Percentiles rank a stretch among this genome's conserved stretches.
phyloP scores from a whole-genome alignment of 2,329 filamentous ascomycete species.

The Diaporthe ampelina region DNA sequence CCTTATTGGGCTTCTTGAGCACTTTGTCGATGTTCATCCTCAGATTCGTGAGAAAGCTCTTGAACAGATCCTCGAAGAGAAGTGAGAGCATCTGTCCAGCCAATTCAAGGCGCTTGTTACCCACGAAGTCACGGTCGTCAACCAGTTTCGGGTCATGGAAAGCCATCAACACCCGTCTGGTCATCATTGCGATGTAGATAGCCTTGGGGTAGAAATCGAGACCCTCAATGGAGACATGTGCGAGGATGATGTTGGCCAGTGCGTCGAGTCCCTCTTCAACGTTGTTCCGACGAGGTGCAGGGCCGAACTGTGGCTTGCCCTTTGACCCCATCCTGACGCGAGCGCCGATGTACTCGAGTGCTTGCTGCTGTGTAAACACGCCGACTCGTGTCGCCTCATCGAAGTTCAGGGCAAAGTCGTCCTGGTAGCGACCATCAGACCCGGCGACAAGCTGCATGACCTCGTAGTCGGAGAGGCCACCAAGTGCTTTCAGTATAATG shows the following conservation, averaged over 20 bases:
- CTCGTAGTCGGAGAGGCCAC: constrained; percentile 93
- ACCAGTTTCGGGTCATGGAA: constrained; percentile 90
- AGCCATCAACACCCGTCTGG: constrained; percentile 94
- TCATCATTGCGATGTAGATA: constrained; percentile 97
- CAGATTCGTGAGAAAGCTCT: constrained; percentile 90
- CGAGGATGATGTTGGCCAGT: constrained; percentile 91
- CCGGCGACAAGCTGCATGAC: constrained; percentile 93
- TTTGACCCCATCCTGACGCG: constrained; percentile 89
- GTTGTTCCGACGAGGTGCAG: constrained; percentile 78
- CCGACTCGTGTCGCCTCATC: constrained; percentile 89
- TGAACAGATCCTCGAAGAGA: constrained; percentile 98
- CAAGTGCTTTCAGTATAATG: constrained; percentile 92
- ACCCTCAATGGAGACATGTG: constrained; percentile 91
- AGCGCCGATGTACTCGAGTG: constrained; percentile 89
- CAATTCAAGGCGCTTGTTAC: constrained; percentile 95
- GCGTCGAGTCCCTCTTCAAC: constrained; percentile 94
- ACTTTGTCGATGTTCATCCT: constrained; percentile 97
- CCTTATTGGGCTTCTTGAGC: constrained; percentile 91
- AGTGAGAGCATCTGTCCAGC: constrained; percentile 94
- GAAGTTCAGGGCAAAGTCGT: constrained; percentile 95
- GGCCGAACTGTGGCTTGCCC: constrained; percentile 66
- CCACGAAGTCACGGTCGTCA: constrained; percentile 97
- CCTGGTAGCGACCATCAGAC: constrained; percentile 88
- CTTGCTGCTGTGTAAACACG: constrained; percentile 94
- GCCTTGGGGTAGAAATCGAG: constrained; percentile 98